Base-by-base conservation (phyloP, 371 early-diverging fungal species). In the Cokeromyces recurvatus region DNA sequence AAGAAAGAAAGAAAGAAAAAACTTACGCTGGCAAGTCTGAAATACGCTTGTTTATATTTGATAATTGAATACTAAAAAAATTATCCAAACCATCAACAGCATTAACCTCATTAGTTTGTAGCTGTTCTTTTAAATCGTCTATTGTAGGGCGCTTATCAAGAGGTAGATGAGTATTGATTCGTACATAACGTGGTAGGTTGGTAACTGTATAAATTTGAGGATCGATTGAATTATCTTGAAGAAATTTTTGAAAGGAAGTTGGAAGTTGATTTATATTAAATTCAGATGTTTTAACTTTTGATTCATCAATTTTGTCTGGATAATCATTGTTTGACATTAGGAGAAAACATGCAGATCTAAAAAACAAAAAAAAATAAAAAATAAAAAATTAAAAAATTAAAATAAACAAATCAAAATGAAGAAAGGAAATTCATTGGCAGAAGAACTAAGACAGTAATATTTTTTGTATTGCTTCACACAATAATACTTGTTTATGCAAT, bases 161-260 rank as follows among this genome's bases (percentile, higher is more conserved):
- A 6, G 66, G 59, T 20, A 71, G 45, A 42, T 72, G 66, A 1
- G 75, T 77, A 49, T 81, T 84, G 42, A 84, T 62, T 14, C 89
- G 79, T 16, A 87, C 73, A 55, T 84, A 89, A n/a, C 89, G 76
- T 14, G 89, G 89, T 3, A 88, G 64, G 29, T 68, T 47, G 1
- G 61, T 54, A 21, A 77, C 69, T 10, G 75, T 70, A 48, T 89
- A 89, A 5, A 88, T 73, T 4, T 46, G 42, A 0, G 82, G 79
- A 63, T 87, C 79, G 32, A 89, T 83, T 39, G 71, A 76, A 52
- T 87, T 87, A 29, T 73, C 76, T 9, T 65, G 24, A 3, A 87
- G 57, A 47, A 89, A 89, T 35, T 59, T 53, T 8, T 71, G 62
- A 54, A 84, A 87, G 6, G 77, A 65, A 0, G 52, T 23, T 1